These are phyloP conservation scores for Diaporthe capsici DNA, from an alignment of 2,329 filamentous ascomycete species.

Conservation along the genomic window DNA sequence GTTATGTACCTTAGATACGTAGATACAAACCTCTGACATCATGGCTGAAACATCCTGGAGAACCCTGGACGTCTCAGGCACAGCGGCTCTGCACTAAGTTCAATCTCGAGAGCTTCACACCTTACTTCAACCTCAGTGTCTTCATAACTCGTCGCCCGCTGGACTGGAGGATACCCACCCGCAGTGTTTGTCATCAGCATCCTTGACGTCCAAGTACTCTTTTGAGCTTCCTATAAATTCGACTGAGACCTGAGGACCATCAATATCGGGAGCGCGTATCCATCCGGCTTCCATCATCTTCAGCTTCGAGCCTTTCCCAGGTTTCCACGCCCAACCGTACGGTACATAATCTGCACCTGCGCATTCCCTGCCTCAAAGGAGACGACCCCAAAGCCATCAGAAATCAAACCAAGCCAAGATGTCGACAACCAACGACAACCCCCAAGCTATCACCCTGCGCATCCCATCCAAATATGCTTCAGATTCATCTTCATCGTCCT, in stretches of 20 bases:
- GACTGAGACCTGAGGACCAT: neutral
- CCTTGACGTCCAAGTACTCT: neutral
- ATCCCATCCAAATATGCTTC: conserved; percentile 65
- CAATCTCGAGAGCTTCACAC: neutral
- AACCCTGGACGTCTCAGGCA: conserved; percentile 16
- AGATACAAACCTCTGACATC: conserved; percentile 18
- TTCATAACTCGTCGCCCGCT: neutral
- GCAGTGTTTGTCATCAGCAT: neutral
- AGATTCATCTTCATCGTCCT: conserved; percentile 44
- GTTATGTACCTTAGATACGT: too few species aligned
- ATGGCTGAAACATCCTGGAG: conserved; percentile 20
- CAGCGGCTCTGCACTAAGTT: neutral
- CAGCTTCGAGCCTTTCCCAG: too few species aligned
- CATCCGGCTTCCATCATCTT: neutral
- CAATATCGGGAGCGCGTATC: too few species aligned
- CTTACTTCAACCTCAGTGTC: neutral
- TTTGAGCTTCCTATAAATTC: neutral
- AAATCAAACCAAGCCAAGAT: neutral
- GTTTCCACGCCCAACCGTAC: neutral
- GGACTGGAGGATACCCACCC: neutral
- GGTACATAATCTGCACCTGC: neutral
- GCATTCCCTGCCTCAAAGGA: neutral
- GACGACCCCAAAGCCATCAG: neutral
- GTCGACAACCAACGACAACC: conserved; percentile 19
- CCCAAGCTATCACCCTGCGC: conserved; percentile 53